A percentile compares a stretch with the other conserved stretches of the same genome.
phyloP scores from a whole-genome alignment of 1,284 basidiomycete genomes.

The Moniliophthora roreri region DNA sequence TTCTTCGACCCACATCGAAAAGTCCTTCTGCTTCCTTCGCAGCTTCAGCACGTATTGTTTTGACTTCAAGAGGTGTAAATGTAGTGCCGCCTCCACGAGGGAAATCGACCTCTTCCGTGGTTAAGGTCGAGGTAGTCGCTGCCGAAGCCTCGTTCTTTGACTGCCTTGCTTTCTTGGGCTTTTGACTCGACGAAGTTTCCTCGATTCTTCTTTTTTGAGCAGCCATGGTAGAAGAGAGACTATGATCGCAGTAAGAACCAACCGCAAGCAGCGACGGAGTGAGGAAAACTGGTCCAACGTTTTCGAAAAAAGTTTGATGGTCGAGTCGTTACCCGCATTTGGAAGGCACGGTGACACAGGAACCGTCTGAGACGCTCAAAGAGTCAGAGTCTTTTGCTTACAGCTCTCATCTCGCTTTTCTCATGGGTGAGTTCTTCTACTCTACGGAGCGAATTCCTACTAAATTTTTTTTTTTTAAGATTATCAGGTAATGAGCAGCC shows the following conservation, averaged over 20 bases:
- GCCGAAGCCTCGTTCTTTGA: slow-evolving; percentile 22
- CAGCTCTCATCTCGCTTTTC: not conserved
- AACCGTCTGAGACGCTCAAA: too few relatives aligned
- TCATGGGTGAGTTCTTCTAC: slow-evolving; percentile 34
- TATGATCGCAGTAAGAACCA: slow-evolving; percentile 8
- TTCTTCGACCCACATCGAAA: slow-evolving; percentile 53
- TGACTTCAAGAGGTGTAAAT: slow-evolving; percentile 91
- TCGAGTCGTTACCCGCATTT: not conserved
- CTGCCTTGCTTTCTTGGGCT: slow-evolving; percentile 53
- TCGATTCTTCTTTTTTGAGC: slow-evolving; percentile 62
- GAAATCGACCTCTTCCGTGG: slow-evolving; percentile 86
- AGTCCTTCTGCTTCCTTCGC: slow-evolving; percentile 81
- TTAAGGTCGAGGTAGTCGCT: slow-evolving; percentile 39
- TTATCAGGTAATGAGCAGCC: slow-evolving; percentile 38
- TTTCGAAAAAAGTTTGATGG: not conserved
- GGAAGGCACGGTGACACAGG: too few relatives aligned
- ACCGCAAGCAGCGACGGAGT: not conserved
- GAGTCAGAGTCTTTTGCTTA: too few relatives aligned
- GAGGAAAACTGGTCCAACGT: not conserved
- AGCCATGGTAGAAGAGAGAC: slow-evolving; percentile 32
- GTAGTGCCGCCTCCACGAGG: slow-evolving; percentile 86
- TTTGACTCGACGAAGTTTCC: slow-evolving; percentile 44
- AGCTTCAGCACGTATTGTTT: slow-evolving; percentile 83
- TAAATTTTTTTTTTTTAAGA: slow-evolving; percentile 27
- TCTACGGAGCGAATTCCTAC: not conserved